phyloP scores from a whole-genome alignment of 2,329 filamentous ascomycete genomes.

The Talaromyces rugulosus region DNA sequence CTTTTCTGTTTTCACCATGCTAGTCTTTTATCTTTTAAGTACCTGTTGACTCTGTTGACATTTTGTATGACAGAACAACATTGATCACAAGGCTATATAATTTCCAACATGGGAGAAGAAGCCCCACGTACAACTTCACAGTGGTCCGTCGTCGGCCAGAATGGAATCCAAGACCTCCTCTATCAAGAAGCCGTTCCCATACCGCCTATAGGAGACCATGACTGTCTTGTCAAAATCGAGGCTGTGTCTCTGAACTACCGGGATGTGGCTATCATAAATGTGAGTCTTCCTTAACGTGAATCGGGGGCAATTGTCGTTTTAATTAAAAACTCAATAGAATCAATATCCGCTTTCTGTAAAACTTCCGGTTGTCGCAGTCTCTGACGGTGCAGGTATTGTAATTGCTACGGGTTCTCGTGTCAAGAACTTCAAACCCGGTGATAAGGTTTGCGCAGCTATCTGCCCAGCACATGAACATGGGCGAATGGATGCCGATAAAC shows the following conservation, averaged over 20 bases:
- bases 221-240: neutral
- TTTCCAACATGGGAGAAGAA: neutral
- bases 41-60: too few relatives aligned
- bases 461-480: neutral
- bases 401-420: neutral
- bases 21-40: too few relatives aligned
- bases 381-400: neutral
- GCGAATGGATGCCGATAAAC: neutral
- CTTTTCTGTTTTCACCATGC: too few relatives aligned
- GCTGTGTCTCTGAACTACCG: neutral
- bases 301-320: neutral
- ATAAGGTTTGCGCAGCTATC: neutral
- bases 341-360: neutral
- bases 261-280: neutral
- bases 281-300: neutral
- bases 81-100: too few relatives aligned
- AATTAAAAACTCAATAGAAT: neutral
- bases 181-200: neutral
- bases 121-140: neutral
- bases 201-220: neutral
- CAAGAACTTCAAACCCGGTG: neutral
- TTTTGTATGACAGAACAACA: too few relatives aligned
- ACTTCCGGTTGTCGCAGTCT: neutral
- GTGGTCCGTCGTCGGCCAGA: neutral
- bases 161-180: neutral